Evolutionary conservation across 2,329 filamentous ascomycete genomes (phyloP), one percentile per base, ranked within the genome.

Genomic region (Cladosporium austrohemisphaericum): DNA sequence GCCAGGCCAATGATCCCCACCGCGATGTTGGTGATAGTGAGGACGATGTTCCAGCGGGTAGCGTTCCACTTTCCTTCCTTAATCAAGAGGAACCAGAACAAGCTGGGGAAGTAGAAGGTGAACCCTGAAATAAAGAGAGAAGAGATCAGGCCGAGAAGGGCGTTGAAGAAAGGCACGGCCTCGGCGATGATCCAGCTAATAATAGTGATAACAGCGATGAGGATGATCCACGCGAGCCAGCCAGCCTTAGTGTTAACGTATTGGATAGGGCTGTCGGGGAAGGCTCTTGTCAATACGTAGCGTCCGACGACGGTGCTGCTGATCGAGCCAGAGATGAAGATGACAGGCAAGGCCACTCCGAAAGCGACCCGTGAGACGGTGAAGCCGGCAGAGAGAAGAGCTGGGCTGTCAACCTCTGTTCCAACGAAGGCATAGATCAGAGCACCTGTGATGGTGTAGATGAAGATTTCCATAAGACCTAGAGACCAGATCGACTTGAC

Each of bases 281-380:
- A 86, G 5, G 84, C 62, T 20, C 84, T 77, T 2, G 80, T 68
- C 58, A 86, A 86, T 55, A 88, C 72, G 61, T 85, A 86, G 56
- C 63, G 60, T 4, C 58, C 60, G 1, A 62, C 63, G 9, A 68
- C 64, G 0, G 63, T 83, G 18, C 79, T 83, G 64, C 87, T 86
- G 57, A 89, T 85, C 8, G 85, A 83, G 48, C 85, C 85, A 0
- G 84, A 82, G 51, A 89, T 81, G 52, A 88, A 75, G 52, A 88
- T 88, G 47, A 86, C 87, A 5, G 84, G 85, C 2, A 86, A 74
- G 0, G 85, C 85, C 53, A 88, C 71, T 26, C 83, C 85, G 68
- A 83, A 88, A 10, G 84, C 83, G 9, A 84, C 69, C 60, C 86
- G 86, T 18, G 77, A 73, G 38, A 87, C 68, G 0, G 75, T 60